Percentiles rank a stretch among this genome's conserved stretches.
These are phyloP conservation scores for Senecio squalidus DNA, from an alignment of 140 eudicot genomes.

Conservation along the genomic window DNA sequence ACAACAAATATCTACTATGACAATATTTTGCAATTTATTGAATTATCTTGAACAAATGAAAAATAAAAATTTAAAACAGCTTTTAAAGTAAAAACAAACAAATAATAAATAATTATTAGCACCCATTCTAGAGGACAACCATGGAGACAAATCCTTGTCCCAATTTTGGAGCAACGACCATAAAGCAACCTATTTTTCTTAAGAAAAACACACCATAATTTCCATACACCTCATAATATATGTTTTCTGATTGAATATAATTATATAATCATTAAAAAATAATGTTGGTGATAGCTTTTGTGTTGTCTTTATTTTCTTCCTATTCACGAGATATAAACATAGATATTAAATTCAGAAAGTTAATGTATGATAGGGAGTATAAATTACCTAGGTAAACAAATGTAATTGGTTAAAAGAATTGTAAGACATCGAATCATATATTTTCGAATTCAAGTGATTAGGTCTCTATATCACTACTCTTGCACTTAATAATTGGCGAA, in stretches of 20 bases:
- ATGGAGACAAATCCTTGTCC: conserved; percentile 31
- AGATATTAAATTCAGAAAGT: neutral
- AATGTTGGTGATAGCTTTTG: conserved; percentile 2
- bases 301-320: conserved; percentile 1
- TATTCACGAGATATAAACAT: neutral
- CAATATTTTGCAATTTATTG: neutral
- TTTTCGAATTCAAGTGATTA: too few species aligned
- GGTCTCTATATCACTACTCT: too few species aligned
- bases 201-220: conserved; percentile 17
- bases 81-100: neutral
- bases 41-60: neutral
- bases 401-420: neutral
- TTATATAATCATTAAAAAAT: neutral
- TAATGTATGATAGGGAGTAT: too few species aligned
- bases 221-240: conserved; percentile 11
- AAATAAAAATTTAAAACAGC: neutral
- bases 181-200: neutral
- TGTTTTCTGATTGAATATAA: neutral
- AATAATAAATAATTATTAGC: neutral
- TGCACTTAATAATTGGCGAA: too few species aligned
- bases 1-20: neutral
- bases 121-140: conserved; percentile 16
- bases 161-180: conserved; percentile 8
- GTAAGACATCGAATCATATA: too few species aligned
- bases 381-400: neutral